Evolutionary conservation across 306 rosid species (phyloP).

Genomic region (Sophora flavescens): DNA sequence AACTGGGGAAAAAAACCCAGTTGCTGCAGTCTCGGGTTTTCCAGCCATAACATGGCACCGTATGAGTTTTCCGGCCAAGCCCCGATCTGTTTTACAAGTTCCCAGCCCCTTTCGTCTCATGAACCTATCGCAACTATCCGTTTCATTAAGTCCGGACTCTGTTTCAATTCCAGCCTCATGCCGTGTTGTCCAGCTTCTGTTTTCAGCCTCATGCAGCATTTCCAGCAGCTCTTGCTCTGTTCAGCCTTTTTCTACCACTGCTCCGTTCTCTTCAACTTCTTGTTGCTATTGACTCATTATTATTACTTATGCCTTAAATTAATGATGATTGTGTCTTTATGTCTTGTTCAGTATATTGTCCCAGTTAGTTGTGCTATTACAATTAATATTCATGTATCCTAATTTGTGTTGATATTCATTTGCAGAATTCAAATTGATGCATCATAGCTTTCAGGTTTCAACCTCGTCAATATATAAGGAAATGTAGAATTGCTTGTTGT

Average conservation of each 20-base stretch:
- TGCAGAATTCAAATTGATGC: conserved; percentile 40
- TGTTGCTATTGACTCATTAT: background rate
- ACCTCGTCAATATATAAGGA: conserved; percentile 31
- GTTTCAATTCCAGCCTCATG: background rate
- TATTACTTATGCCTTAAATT: background rate
- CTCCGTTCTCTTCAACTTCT: background rate
- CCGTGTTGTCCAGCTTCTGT: background rate
- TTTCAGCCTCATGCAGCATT: background rate
- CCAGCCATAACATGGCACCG: background rate
- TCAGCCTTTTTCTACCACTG: background rate
- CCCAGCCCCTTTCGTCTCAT: background rate
- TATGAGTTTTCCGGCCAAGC: background rate
- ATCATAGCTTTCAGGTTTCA: conserved; percentile 30
- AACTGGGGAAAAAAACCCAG: no score
- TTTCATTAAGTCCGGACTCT: background rate
- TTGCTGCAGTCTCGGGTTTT: background rate
- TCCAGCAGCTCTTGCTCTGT: background rate
- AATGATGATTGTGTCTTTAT: background rate
- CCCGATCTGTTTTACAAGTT: background rate
- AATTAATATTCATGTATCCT: conserved; percentile 22
- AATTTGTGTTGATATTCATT: conserved; percentile 38
- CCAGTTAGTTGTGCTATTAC: conserved; percentile 2
- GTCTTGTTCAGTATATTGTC: background rate
- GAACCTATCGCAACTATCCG: background rate
- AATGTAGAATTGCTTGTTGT: background rate